phyloP scores from a whole-genome alignment of 2,329 filamentous ascomycete genomes.

The Teratosphaeria viscida region DNA sequence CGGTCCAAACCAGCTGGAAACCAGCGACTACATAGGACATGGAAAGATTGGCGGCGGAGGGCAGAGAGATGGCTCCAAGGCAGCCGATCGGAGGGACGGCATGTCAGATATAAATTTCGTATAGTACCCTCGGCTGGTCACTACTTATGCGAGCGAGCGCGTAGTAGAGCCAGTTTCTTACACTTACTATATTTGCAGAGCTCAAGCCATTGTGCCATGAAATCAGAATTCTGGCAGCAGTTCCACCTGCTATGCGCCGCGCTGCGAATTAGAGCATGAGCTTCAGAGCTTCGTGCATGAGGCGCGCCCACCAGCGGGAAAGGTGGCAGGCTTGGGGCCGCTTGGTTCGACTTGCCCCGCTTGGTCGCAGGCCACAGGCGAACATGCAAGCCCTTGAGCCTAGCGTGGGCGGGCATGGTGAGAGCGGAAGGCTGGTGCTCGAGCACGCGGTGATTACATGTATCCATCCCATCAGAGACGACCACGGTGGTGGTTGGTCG shows the following conservation, averaged over 20 bases:
- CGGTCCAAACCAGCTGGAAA: constrained; percentile 5
- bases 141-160: constrained; percentile 24
- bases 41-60: constrained; percentile 8
- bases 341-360: background rate
- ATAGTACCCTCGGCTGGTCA: constrained; percentile 15
- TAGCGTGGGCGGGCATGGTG: background rate
- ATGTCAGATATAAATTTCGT: constrained; percentile 21
- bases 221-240: background rate
- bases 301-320: background rate
- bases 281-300: background rate
- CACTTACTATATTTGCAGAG: background rate
- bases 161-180: constrained; percentile 10
- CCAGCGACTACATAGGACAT: constrained; percentile 20
- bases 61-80: constrained; percentile 8
- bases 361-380: background rate
- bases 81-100: constrained; percentile 16
- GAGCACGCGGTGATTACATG: background rate
- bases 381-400: background rate
- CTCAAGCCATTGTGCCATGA: background rate
- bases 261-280: background rate
- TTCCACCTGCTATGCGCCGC: background rate
- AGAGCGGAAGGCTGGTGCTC: background rate
- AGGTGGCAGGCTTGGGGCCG: background rate
- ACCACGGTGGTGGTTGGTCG: background rate
- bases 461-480: background rate